Percentiles rank a stretch among this genome's conserved stretches.
Evolutionary conservation across 2,329 filamentous ascomycete species (phyloP).

Genomic region (Geosmithia flava): DNA sequence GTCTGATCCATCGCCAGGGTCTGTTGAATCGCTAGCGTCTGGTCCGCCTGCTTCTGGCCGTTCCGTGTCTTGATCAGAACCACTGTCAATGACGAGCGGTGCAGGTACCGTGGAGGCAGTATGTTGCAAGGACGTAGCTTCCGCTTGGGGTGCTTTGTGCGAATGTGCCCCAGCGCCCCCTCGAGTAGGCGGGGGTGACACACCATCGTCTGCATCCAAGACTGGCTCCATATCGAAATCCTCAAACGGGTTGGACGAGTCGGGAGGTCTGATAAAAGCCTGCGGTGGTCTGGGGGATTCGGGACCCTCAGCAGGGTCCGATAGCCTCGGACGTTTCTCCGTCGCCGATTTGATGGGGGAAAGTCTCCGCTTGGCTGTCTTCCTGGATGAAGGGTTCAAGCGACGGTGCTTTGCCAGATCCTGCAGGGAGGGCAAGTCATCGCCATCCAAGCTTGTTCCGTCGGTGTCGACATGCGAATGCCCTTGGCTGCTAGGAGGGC

Average conservation of each 20-base stretch:
- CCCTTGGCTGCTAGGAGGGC: conserved; percentile 16
- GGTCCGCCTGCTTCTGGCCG: not conserved
- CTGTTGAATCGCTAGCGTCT: conserved; percentile 2
- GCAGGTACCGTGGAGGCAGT: conserved; percentile 1
- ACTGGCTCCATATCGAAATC: not conserved
- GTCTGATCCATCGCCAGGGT: conserved; percentile 17
- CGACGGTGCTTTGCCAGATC: conserved; percentile 3
- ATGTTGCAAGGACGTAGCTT: not conserved
- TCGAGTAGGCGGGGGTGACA: not conserved
- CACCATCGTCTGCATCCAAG: not conserved
- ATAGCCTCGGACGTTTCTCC: not conserved
- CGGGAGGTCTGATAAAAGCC: not conserved
- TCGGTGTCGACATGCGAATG: conserved; percentile 22
- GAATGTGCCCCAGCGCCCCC: not conserved
- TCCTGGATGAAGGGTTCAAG: conserved; percentile 6
- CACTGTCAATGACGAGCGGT: conserved; percentile 7
- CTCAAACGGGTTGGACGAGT: not conserved
- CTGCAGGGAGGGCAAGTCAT: conserved; percentile 23
- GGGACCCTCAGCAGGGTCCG: not conserved
- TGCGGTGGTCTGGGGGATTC: not conserved
- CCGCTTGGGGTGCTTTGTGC: not conserved
- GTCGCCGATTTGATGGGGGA: not conserved
- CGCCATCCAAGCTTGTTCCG: conserved; percentile 20
- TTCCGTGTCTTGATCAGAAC: conserved; percentile 8
- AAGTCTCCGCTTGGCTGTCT: not conserved